Conservation (phyloP, 2,329 filamentous ascomycete species). For the Fusarium multiceps region DNA sequence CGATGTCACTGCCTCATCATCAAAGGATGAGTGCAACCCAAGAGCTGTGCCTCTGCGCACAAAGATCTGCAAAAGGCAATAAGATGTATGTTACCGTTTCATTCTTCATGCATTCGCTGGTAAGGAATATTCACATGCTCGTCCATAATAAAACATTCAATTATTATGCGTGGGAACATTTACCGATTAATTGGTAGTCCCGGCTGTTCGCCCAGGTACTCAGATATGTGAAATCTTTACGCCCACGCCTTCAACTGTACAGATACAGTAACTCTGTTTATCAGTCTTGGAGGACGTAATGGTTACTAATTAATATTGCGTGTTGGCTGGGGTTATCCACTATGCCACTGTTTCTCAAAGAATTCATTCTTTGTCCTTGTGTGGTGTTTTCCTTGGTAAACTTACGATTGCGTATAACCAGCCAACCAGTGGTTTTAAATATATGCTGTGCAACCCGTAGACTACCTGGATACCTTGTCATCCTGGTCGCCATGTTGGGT, state of each 20-base stretch:
- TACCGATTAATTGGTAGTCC: not conserved
- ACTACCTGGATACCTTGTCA: not conserved
- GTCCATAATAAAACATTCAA: not conserved
- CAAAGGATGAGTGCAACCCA: not conserved
- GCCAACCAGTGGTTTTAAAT: not conserved
- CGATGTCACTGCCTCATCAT: not conserved
- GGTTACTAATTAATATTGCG: not conserved
- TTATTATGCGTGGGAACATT: not conserved
- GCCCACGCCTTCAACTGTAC: not conserved
- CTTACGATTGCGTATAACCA: constrained; percentile 2
- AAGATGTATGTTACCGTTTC: not conserved
- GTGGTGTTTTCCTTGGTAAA: not conserved
- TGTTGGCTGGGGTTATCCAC: not conserved
- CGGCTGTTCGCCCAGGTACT: not conserved
- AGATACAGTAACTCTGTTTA: not conserved
- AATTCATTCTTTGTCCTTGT: not conserved
- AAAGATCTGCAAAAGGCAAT: not conserved
- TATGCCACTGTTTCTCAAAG: not conserved
- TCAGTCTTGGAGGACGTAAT: not conserved
- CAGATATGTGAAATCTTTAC: not conserved
- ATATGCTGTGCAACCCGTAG: not conserved
- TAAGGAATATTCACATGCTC: not conserved
- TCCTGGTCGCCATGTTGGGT: not conserved
- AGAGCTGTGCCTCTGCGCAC: not conserved
- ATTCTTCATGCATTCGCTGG: not conserved